Evolutionary conservation across 805 yeast genomes (phyloP).

Genomic region (Grigorovia transvaalensis): DNA sequence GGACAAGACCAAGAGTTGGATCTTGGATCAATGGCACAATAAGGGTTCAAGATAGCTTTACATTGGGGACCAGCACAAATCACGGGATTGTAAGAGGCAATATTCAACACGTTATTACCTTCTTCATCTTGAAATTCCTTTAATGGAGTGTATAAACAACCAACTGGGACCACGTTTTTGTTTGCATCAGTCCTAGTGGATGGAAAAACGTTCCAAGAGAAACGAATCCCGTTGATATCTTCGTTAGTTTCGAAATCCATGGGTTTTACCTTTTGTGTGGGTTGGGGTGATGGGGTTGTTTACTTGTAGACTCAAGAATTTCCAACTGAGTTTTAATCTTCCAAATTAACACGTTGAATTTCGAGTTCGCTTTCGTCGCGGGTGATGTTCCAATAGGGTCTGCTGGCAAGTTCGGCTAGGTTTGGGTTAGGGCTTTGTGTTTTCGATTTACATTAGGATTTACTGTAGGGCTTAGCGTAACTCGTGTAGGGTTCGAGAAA

Average conservation of each 20-base stretch:
- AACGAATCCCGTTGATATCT: constrained; percentile 63
- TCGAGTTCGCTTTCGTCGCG: not conserved
- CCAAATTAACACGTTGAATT: not conserved
- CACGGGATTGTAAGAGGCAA: constrained; percentile 80
- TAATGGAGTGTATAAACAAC: constrained; percentile 91
- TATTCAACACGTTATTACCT: constrained; percentile 33
- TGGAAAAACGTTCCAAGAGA: constrained; percentile 82
- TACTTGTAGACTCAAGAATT: not conserved
- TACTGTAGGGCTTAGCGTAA: too few relatives aligned
- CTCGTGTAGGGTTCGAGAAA: too few relatives aligned
- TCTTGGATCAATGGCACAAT: constrained; percentile 66
- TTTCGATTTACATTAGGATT: too few relatives aligned
- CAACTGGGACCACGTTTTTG: constrained; percentile 87
- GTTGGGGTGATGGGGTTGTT: not conserved
- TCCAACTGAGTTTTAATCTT: not conserved
- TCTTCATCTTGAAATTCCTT: constrained; percentile 52
- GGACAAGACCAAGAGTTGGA: constrained; percentile 80
- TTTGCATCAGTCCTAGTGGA: constrained; percentile 80
- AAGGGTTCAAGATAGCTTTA: constrained; percentile 80
- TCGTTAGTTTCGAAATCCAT: constrained; percentile 51
- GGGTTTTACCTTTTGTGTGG: not conserved
- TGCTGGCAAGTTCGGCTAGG: not conserved
- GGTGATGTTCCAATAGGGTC: not conserved
- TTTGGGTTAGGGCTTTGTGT: not conserved
- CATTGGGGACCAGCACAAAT: constrained; percentile 68